A percentile compares a stretch with the other conserved stretches of the same genome.
Evolutionary conservation across 108 stramenopile species (phyloP).

Genomic region (Chaetoceros tenuissimus): DNA sequence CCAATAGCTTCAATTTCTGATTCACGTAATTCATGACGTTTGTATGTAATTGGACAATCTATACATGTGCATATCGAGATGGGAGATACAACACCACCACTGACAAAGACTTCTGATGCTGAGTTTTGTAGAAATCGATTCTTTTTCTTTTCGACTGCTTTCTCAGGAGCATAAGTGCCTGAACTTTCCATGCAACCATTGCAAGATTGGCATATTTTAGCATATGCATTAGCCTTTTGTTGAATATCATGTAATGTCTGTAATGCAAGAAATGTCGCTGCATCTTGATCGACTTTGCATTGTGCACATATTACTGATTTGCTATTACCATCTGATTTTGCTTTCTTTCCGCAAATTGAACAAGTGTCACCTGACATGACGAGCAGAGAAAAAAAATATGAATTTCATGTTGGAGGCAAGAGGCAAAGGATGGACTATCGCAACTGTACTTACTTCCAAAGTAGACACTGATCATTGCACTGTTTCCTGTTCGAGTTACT

Average conservation of each 20-base stretch:
- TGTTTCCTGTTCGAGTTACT: slow-evolving; percentile 42
- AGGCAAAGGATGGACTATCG: too few species aligned
- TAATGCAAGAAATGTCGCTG: slow-evolving; percentile 36
- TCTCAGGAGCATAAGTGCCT: slow-evolving; percentile 42
- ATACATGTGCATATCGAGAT: slow-evolving; percentile 79
- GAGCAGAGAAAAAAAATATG: too few species aligned
- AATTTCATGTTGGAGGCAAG: too few species aligned
- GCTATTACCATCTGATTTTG: slow-evolving; percentile 55
- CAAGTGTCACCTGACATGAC: too few species aligned
- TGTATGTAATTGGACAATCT: slow-evolving; percentile 72
- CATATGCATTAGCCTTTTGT: slow-evolving; percentile 33
- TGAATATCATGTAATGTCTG: slow-evolving; percentile 41
- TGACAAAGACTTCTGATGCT: slow-evolving; percentile 5
- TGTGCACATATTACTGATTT: slow-evolving; percentile 52
- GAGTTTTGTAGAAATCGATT: background rate
- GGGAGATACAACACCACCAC: slow-evolving; percentile 37
- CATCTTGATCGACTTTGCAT: slow-evolving; percentile 38
- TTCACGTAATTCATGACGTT: slow-evolving; percentile 65
- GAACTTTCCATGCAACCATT: slow-evolving; percentile 63
- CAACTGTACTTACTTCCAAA: too few species aligned
- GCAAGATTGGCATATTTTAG: slow-evolving; percentile 56
- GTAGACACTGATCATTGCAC: slow-evolving; percentile 63
- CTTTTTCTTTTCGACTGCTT: background rate
- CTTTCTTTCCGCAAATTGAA: slow-evolving; percentile 56
- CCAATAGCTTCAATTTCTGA: slow-evolving; percentile 51